Base-by-base conservation (phyloP, 23 red algal genomes). In the Gracilaria gracilis region DNA sequence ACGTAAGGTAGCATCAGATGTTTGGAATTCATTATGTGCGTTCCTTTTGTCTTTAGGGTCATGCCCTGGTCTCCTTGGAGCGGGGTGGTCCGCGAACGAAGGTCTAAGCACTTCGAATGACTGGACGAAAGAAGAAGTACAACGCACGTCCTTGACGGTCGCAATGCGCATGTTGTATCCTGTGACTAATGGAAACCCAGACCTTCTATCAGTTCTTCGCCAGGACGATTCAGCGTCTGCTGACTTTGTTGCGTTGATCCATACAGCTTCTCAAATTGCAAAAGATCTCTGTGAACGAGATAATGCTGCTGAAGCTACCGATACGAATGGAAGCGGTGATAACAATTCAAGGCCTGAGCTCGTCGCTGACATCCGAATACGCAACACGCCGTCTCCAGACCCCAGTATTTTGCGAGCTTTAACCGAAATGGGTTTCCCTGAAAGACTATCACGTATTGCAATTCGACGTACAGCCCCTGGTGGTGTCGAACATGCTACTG, bases 371-470 rank as follows among this genome's bases (percentile, higher is more conserved):
- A 16, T 67, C 32, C 85, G 66, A 39, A 29, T 51, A n/a, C n/a
- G 48, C 7, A 58, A 66, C 11, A 58, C 61, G 21, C 67, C 71
- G 11, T 77, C 85, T 27, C 85, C 85, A 5, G 85, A 89, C 33
- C 85, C 85, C 32, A 70, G 71, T 28, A 78, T 78, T 31, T n/a
- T 89, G 20, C 70, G 54, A 57, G 75, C 62, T 7, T 71, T 89
- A 7, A 70, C 71, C 0, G 85, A 89, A 57, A 89, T 89, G 85
- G 85, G 85, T 12, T 89, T 89, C 29, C 55, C 85, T 37, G 85
- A 89, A 24, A 2, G 85, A 25, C 28, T 38, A 37, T 71, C 85
- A 12, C 38, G 61, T 14, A 16, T 73, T 39, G 85, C 85, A 2
- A 50, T 89, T 40, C 44, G 85, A 61, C 36, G 85, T 13, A 89